Evolutionary conservation across 192 early-diverging fungal genomes (phyloP), one percentile per base, ranked within the genome.

Genomic region (Coemansia sp.): DNA sequence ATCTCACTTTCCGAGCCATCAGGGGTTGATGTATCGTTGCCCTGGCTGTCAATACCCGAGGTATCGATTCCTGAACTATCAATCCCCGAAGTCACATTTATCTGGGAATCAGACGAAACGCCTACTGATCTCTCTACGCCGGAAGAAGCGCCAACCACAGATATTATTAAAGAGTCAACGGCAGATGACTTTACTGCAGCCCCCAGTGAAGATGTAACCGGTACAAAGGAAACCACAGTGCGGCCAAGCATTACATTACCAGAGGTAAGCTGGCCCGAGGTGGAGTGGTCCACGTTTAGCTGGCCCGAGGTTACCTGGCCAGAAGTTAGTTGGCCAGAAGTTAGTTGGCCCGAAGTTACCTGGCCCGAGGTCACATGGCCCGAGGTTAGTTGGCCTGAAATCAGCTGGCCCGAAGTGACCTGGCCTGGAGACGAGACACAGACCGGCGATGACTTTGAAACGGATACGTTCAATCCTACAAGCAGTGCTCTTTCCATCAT

Each of bases 351-450:
- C 26, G 38, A 45, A 32, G 52, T 52, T n/a, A 68, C 8, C 38
- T 68, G 37, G 15, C 41, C 65, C 16, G 65, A 58, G n/a, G 18
- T 19, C 32, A 38, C 9, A 32, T 67, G 57, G 57, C 57, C 52
- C 6, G 50, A 52, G n/a, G 23, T 47, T 26, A 68, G 37, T 58
- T 61, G 58, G 67, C 67, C 67, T 4, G 67, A 60, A 26, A 68
- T 68, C 7, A 68, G 57, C 19, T 68, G 67, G 67, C 67, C 66
- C 26, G 52, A 40, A 9, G 50, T 67, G 9, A 67, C 43, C 13
- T 58, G 56, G 57, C 66, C 66, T n/a, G 66, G 21, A n/a, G 32
- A 40, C 12, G 6, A 18, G 32, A 19, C 49, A 5, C 50, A 19
- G 41, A 42, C 53, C 19, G 52, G 13, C 52, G 41, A 21, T 21